Base-by-base conservation (phyloP, 1,139 yeast genomes). In the Diutina ranongensis region DNA sequence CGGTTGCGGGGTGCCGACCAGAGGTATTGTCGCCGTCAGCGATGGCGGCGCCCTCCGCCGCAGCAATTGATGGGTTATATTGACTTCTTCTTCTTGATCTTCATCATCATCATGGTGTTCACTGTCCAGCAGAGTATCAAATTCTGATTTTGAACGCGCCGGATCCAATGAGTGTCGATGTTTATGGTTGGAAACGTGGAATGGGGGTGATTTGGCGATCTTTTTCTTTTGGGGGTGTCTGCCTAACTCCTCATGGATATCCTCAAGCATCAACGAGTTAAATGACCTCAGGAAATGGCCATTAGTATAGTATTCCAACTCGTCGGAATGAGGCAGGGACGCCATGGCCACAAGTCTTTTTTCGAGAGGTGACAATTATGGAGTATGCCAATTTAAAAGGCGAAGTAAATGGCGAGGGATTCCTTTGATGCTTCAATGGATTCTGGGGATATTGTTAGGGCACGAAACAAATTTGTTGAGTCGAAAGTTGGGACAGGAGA, bases 301-400 rank as follows among this genome's bases (percentile, higher is more conserved):
- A 22, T 40, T 40, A 35, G 44, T 40, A 22, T 28, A 40, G 35
- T 28, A 40, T 27, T 40, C 44, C 34, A 40, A 28, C 44, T 40
- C 35, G 34, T 38, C 42, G 18, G 28, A 20, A 20, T 25, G 42
- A 3, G 42, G 42, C 42, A 38, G 42, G 3, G 42, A 38, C 32
- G 42, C 25, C 42, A 38, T 38, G 40, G 40, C 21, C 27, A 35
- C 38, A 22, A n/a, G n/a, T n/a, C n/a, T n/a, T n/a, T n/a, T n/a
- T n/a, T n/a, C n/a, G n/a, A n/a, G n/a, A n/a, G n/a, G n/a, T n/a
- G n/a, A n/a, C n/a, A n/a, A n/a, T n/a, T n/a, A n/a, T n/a, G n/a
- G n/a, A n/a, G n/a, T n/a, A n/a, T n/a, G n/a, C n/a, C n/a, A n/a
- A n/a, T n/a, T n/a, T n/a, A n/a, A n/a, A n/a, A n/a, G n/a, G n/a